Conservation (phyloP, 1,139 yeast genomes). For the Oligophagozyma castellii region DNA sequence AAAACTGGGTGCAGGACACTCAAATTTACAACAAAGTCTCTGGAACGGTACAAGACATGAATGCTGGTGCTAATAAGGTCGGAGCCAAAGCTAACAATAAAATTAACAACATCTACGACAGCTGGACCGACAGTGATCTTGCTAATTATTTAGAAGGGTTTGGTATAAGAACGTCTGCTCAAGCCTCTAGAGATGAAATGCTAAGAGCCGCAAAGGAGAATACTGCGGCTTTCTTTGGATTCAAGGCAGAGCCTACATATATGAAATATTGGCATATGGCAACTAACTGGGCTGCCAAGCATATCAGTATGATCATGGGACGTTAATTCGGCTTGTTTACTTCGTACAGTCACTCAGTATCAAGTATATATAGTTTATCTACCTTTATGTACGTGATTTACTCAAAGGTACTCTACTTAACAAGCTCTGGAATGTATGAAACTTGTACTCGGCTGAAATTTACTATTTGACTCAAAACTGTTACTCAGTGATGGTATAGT, state of each 20-base stretch:
- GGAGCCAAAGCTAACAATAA: conserved; percentile 20
- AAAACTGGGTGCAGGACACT: conserved; percentile 5
- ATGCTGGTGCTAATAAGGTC: no score
- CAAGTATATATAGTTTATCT: no score
- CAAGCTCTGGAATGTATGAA: no score
- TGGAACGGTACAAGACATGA: conserved; percentile 14
- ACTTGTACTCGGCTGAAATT: no score
- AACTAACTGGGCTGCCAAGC: conserved; percentile 2
- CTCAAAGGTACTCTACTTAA: no score
- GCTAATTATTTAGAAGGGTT: conserved; percentile 25
- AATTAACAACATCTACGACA: conserved; percentile 27
- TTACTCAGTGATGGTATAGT: no score
- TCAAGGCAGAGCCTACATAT: conserved; percentile 14
- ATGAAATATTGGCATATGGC: conserved; percentile 7
- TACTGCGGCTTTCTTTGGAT: conserved; percentile 27
- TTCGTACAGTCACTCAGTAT: no score
- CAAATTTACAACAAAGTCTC: conserved; percentile 9
- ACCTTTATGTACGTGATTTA: no score
- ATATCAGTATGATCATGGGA: no score
- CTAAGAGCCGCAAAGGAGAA: conserved; percentile 33
- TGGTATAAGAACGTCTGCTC: conserved; percentile 23
- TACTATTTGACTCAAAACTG: no score
- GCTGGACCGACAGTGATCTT: conserved; percentile 26
- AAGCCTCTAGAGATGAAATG: conserved; percentile 29
- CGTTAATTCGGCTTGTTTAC: no score